Evolutionary conservation across 495 filamentous ascomycete genomes (phyloP), one percentile per base, ranked within the genome.

Genomic region (Aspergillus diversus): DNA sequence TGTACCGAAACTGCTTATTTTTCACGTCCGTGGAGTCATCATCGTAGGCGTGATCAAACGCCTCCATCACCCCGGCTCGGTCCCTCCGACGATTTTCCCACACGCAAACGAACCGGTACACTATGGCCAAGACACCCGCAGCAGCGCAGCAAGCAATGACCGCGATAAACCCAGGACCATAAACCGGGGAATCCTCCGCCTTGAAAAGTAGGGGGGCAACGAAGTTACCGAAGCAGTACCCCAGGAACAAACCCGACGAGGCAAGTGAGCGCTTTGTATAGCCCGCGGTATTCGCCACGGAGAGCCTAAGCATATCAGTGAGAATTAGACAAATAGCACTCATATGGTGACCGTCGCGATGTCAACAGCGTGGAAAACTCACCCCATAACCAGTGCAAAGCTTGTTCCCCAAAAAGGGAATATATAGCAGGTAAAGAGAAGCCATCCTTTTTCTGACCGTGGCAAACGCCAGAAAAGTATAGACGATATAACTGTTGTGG

Each of bases 251-350:
- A 1, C 73, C 75, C 0, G 76, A 70, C 2, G 68, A 72, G 11
- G 72, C 70, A 37, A 79, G 65, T 0, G 74, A 72, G 9, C 76
- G 70, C 62, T 80, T 80, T 1, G 77, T 81, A 56, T 80, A 78
- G 1, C 80, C 80, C 2, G 80, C 79, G 51, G 71, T 80, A 64
- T 83, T 81, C 7, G 78, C 80, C 46, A 80, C 72, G 39, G 74
- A 69, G 11, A 82, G 64, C 1, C 79, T 63, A 5, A 68, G 68
- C 27, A 83, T 67, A 55, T n/a, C n/a, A n/a, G n/a, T n/a, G n/a
- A n/a, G n/a, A n/a, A n/a, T n/a, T n/a, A n/a, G n/a, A n/a, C n/a
- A 81, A 75, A 43, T 76, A 75, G 13, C 70, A 73, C 7, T 73
- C 79, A 58, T 81, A 82, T 5, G 82, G 70, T 0, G 78, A 63